Base-by-base conservation (phyloP, 495 filamentous ascomycete species). In the Penicillium robsamsonii region DNA sequence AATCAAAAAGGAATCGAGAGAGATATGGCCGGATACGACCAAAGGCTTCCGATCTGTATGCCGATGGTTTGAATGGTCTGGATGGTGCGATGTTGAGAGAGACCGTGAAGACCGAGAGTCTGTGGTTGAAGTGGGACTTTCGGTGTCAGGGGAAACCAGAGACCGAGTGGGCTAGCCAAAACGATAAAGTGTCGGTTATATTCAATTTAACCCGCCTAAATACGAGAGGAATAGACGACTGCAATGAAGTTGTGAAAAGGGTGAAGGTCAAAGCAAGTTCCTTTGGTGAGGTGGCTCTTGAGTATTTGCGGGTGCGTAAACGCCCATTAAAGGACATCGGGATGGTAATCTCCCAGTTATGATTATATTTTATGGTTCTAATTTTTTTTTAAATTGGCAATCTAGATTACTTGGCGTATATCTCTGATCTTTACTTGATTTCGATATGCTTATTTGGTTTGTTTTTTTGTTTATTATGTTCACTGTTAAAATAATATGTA, bases 131-230 rank as follows among this genome's bases (percentile, higher is more conserved):
- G 66, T 69, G 64, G 66, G 64, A 67, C 64, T 62, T 59, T 63
- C 62, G 62, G 62, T 47, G 67, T 67, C 64, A 67, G 67, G 67
- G 67, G 64, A 67, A 67, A 63, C 57, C 61, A 69, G 59, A 52
- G 61, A 62, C 63, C 56, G 60, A 61, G 48, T 62, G 59, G 53
- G 29, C 58, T 61, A 47, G 55, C 53, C 42, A 37, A 38, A 54
- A 38, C 30, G 42, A 46, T 45, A 24, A 29, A 40, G 15, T 51
- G 35, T 24, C 20, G 33, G 9, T 8, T 40, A 43, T 43, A 30
- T n/a, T 24, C 11, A 49, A 18, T 6, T 49, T n/a, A n/a, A 37
- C 9, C 40, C 38, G 37, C 37, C 9, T 41, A 15, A 41, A 17
- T 33, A 35, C 24, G 12, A 20, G 12, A 29, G 33, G 22, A 18